Conservation (phyloP, 139 green algal genomes). For the Raphidocelis subcapitata region DNA sequence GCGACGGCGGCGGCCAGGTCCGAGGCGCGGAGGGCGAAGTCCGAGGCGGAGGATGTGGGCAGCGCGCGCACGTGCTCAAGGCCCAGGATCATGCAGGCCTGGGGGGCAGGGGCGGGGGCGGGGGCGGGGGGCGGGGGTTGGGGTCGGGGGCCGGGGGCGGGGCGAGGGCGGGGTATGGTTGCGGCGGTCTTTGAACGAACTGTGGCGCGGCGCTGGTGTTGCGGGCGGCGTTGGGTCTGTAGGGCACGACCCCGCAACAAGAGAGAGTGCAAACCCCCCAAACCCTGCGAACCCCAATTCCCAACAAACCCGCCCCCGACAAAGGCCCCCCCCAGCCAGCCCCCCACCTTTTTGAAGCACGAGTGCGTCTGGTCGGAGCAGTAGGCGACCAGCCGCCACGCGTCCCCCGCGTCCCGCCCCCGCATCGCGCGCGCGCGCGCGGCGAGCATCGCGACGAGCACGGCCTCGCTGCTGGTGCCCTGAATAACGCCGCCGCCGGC, state of each 20-base stretch:
- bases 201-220: too few species aligned
- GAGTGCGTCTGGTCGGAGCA: constrained; percentile 67
- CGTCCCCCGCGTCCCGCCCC: constrained; percentile 23
- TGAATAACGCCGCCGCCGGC: constrained; percentile 72
- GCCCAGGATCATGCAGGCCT: constrained; percentile 75
- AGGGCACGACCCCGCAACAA: too few species aligned
- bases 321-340: too few species aligned
- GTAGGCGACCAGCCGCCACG: constrained; percentile 47
- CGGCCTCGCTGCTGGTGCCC: constrained; percentile 59
- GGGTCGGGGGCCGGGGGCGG: too few species aligned
- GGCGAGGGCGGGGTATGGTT: too few species aligned
- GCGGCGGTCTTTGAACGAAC: too few species aligned
- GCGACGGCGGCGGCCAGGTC: constrained; percentile 49
- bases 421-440: constrained; percentile 35
- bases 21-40: constrained; percentile 56
- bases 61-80: constrained; percentile 63
- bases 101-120: too few species aligned
- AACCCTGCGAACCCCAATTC: too few species aligned
- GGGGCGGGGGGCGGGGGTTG: too few species aligned
- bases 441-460: constrained; percentile 77
- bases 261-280: too few species aligned
- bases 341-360: constrained; percentile 75
- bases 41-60: constrained; percentile 29
- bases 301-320: too few species aligned
- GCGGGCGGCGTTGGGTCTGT: too few species aligned